Conservation (phyloP, 352 stramenopile genomes). For the Blastocystis sp. region DNA sequence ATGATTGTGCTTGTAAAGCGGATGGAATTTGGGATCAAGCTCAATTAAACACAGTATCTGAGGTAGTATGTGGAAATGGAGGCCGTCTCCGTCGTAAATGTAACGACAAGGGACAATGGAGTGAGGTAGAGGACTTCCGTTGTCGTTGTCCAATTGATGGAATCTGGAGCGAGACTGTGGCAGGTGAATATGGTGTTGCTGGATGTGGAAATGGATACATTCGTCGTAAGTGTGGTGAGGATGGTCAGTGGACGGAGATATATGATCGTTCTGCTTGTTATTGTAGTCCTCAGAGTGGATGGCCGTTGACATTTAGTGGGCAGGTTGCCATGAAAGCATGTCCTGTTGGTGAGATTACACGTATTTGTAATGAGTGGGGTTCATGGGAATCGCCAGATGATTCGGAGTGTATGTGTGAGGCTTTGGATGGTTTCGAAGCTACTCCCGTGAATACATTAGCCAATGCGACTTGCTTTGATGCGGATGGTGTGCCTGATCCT, state of each 20-base stretch:
- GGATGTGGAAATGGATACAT: conserved; percentile 50
- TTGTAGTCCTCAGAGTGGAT: conserved; percentile 30
- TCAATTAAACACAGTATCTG: background rate
- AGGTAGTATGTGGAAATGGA: background rate
- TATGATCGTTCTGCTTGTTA: conserved; percentile 34
- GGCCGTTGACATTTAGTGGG: conserved; percentile 26
- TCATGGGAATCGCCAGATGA: conserved; percentile 6
- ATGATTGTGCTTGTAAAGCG: conserved; percentile 13
- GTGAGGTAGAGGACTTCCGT: conserved; percentile 31
- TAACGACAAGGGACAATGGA: background rate
- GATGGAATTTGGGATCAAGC: conserved; percentile 46
- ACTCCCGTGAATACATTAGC: conserved; percentile 27
- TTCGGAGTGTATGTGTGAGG: conserved; percentile 33
- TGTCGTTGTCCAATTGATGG: conserved; percentile 27
- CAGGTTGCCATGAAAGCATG: conserved; percentile 31
- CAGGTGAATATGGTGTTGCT: background rate
- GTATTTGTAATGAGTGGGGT: conserved; percentile 31
- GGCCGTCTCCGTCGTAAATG: background rate
- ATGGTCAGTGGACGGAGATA: conserved; percentile 50
- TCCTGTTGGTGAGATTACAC: background rate
- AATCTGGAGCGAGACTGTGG: conserved; percentile 33
- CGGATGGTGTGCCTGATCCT: background rate
- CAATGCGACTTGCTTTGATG: background rate
- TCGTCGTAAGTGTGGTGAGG: background rate
- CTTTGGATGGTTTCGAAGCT: conserved; percentile 24